These are phyloP conservation scores for Suillus brevipes DNA, from an alignment of 768 basidiomycete genomes.

Conservation along the genomic window DNA sequence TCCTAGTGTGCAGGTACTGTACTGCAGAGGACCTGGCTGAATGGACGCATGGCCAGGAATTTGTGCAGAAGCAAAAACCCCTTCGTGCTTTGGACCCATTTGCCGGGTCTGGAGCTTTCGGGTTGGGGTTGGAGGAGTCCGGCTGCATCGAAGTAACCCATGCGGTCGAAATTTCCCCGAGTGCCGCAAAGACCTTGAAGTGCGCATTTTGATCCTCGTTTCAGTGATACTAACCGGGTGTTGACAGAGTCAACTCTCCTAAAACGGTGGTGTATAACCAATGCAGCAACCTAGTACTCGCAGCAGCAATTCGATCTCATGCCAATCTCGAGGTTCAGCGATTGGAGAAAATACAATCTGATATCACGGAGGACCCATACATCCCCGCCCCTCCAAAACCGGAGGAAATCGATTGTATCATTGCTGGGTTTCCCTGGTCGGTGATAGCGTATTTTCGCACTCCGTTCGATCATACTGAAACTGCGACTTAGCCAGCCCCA, in stretches of 20 bases:
- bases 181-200: slow-evolving; percentile 68
- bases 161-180: slow-evolving; percentile 73
- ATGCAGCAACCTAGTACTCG: slow-evolving; percentile 64
- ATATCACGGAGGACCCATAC: background rate
- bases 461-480: slow-evolving; percentile 10
- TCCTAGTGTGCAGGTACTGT: slow-evolving; percentile 52
- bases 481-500: slow-evolving; percentile 64
- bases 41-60: slow-evolving; percentile 35
- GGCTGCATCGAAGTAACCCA: slow-evolving; percentile 61
- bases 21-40: slow-evolving; percentile 30
- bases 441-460: slow-evolving; percentile 2
- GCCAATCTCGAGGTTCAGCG: slow-evolving; percentile 36
- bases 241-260: slow-evolving; percentile 43
- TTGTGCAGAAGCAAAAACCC: slow-evolving; percentile 22
- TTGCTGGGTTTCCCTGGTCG: slow-evolving; percentile 79
- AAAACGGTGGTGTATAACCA: slow-evolving; percentile 63
- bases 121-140: slow-evolving; percentile 53
- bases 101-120: slow-evolving; percentile 59
- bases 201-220: slow-evolving; percentile 30
- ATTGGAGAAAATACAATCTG: slow-evolving; percentile 38
- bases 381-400: slow-evolving; percentile 46
- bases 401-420: slow-evolving; percentile 59
- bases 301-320: slow-evolving; percentile 55
- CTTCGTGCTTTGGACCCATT: slow-evolving; percentile 44
- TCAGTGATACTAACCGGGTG: slow-evolving; percentile 3